Evolutionary conservation across 495 filamentous ascomycete genomes (phyloP).

Genomic region (Hypoxylon crocopeplum): DNA sequence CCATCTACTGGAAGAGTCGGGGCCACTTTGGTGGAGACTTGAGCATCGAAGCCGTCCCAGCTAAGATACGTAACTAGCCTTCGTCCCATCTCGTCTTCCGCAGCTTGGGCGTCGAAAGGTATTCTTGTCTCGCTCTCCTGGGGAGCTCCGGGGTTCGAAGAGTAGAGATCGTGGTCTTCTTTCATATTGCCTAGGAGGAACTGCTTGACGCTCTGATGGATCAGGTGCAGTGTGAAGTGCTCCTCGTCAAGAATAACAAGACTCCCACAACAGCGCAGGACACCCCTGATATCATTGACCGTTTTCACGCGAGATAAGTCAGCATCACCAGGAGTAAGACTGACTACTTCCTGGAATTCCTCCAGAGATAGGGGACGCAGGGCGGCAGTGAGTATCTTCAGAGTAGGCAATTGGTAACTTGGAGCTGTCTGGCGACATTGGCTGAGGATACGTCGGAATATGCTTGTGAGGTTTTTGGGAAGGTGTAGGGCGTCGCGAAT

Average conservation of each 20-base stretch:
- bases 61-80: too few species aligned
- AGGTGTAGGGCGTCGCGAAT: constrained; percentile 47
- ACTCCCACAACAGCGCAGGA: constrained; percentile 45
- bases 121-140: too few species aligned
- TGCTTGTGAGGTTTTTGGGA: constrained; percentile 40
- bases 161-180: too few species aligned
- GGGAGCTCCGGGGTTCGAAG: too few species aligned
- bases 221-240: constrained; percentile 43
- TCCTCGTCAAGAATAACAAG: constrained; percentile 51
- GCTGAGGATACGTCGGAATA: neutral
- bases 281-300: constrained; percentile 42
- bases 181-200: constrained; percentile 40
- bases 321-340: neutral
- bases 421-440: neutral
- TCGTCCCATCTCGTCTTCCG: too few species aligned
- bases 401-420: neutral
- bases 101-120: too few species aligned
- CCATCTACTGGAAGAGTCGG: too few species aligned
- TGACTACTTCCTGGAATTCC: neutral
- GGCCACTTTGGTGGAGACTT: too few species aligned
- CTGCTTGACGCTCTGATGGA: constrained; percentile 49
- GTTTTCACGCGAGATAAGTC: constrained; percentile 2
- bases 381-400: neutral
- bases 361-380: neutral
- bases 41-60: too few species aligned